These are phyloP conservation scores for Aristolochia contorta DNA, from an alignment of 164 flowering plant genomes.

Conservation along the genomic window DNA sequence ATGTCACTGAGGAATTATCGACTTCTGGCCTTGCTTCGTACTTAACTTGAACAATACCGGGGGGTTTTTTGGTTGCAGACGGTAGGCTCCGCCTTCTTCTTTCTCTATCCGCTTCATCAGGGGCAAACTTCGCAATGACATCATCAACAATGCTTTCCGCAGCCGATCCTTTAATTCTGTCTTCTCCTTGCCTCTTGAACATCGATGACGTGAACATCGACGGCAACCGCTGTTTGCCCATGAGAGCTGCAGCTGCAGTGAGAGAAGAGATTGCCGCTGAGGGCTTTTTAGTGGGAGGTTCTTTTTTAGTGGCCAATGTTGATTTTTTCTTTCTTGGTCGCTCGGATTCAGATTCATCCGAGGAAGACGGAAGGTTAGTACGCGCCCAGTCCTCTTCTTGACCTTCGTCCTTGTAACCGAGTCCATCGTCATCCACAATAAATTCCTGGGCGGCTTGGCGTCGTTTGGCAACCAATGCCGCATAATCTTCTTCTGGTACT, in stretches of 20 bases:
- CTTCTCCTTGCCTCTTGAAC: constrained; percentile 51
- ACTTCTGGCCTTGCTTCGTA: constrained; percentile 11
- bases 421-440: constrained; percentile 75
- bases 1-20: constrained; percentile 7
- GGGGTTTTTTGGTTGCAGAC: background rate
- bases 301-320: constrained; percentile 32
- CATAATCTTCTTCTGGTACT: constrained; percentile 68
- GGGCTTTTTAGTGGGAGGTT: constrained; percentile 33
- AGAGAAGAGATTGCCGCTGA: constrained; percentile 19
- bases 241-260: constrained; percentile 70
- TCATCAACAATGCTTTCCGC: constrained; percentile 77
- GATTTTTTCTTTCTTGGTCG: constrained; percentile 40
- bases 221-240: constrained; percentile 82
- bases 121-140: constrained; percentile 83
- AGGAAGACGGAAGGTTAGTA: constrained; percentile 32
- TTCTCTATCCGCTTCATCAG: constrained; percentile 80
- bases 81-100: constrained; percentile 40
- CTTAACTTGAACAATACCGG: constrained; percentile 10
- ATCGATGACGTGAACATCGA: constrained; percentile 74
- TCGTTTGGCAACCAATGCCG: constrained; percentile 60
- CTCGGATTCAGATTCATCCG: constrained; percentile 62
- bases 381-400: constrained; percentile 87
- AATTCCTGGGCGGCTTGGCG: constrained; percentile 54
- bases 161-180: constrained; percentile 27
- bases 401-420: constrained; percentile 80